Percentiles rank a stretch among this genome's conserved stretches.
These are phyloP conservation scores for Solanum tarijense DNA, from an alignment of 257 asterid genomes.

Conservation along the genomic window DNA sequence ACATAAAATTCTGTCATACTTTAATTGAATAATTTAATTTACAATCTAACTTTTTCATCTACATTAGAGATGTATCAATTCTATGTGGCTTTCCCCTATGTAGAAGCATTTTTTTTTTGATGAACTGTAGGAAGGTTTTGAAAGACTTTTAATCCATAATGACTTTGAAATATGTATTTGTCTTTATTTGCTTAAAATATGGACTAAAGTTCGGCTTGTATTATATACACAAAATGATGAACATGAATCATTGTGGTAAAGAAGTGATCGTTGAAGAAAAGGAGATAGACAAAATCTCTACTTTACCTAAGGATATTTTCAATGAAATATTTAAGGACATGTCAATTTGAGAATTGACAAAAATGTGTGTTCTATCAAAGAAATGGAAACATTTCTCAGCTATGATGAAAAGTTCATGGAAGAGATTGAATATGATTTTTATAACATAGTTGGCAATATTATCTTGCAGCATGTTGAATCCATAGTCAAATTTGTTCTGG, in stretches of 20 bases:
- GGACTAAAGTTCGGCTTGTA: not conserved
- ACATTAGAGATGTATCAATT: not conserved
- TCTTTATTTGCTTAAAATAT: not conserved
- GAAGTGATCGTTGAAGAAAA: not conserved
- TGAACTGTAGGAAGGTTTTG: not conserved
- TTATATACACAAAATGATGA: not conserved
- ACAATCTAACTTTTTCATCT: not conserved
- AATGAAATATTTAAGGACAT: not conserved
- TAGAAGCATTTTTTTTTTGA: not conserved
- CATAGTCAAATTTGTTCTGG: not conserved
- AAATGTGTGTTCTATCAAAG: not conserved
- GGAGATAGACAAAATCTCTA: not conserved
- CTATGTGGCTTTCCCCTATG: not conserved
- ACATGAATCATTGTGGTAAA: not conserved
- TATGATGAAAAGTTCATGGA: not conserved
- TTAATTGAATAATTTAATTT: not conserved
- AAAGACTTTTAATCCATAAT: not conserved
- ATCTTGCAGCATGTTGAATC: not conserved
- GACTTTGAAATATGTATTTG: not conserved
- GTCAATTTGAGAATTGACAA: not conserved
- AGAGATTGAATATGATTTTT: not conserved
- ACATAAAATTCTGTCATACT: not conserved
- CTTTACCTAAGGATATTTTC: not conserved
- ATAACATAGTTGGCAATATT: not conserved
- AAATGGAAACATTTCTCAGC: not conserved